These are phyloP conservation scores for Fallopia convolvulus DNA, from an alignment of 148 eudicot species.

Conservation along the genomic window DNA sequence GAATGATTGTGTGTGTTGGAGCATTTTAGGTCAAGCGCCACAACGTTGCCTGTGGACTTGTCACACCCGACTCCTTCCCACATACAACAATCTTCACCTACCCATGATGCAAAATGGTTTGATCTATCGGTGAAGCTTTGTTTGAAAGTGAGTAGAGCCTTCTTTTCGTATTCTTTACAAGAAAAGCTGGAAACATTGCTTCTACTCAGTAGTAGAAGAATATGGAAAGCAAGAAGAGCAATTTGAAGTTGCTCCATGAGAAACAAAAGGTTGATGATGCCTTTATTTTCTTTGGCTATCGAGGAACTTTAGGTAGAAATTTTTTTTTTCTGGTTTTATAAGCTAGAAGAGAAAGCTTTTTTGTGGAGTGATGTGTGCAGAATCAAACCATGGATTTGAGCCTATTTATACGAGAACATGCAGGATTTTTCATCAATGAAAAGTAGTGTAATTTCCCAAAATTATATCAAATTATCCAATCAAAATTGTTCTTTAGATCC, in stretches of 20 bases:
- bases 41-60: slow-evolving; percentile 11
- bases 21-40: slow-evolving; percentile 14
- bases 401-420: too few relatives aligned
- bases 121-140: slow-evolving; percentile 11
- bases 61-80: slow-evolving; percentile 23
- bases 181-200: background rate
- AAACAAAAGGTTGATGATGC: background rate
- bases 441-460: too few relatives aligned
- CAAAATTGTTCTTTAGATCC: too few relatives aligned
- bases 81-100: slow-evolving; percentile 15
- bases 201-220: background rate
- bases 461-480: too few relatives aligned
- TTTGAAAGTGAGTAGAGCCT: slow-evolving; percentile 19
- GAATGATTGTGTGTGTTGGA: too few relatives aligned
- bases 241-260: background rate
- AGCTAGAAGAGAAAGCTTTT: too few relatives aligned
- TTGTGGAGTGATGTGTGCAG: too few relatives aligned
- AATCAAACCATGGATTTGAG: too few relatives aligned
- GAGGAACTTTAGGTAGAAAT: background rate
- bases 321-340: too few relatives aligned
- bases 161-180: slow-evolving; percentile 14
- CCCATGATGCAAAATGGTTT: slow-evolving; percentile 20
- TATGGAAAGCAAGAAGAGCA: background rate
- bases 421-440: too few relatives aligned
- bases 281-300: background rate